These are phyloP conservation scores for Begonia peltatifolia DNA, from an alignment of 306 rosid genomes.

Conservation along the genomic window DNA sequence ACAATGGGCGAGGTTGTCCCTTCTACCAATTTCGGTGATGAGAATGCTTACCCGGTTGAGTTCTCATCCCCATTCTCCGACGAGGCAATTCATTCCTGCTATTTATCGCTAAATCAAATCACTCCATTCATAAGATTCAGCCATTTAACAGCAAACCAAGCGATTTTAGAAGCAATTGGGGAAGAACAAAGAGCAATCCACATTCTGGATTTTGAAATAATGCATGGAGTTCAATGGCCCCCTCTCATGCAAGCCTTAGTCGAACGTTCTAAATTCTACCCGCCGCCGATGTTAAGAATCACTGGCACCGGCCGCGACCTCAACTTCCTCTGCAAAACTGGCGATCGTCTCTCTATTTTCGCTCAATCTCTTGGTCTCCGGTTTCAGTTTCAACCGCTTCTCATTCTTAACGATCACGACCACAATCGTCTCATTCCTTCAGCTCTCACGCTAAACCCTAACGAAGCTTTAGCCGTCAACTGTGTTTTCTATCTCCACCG, in stretches of 20 bases:
- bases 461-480: constrained; percentile 39
- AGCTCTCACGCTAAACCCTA: constrained; percentile 11
- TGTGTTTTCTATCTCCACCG: constrained; percentile 34
- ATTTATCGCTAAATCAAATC: constrained; percentile 34
- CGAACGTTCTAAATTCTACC: constrained; percentile 18
- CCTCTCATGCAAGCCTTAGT: constrained; percentile 48
- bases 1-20: not conserved
- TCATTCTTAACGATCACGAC: constrained; percentile 8
- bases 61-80: not conserved
- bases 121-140: constrained; percentile 37
- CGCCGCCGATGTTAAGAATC: constrained; percentile 33
- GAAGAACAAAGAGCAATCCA: constrained; percentile 22
- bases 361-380: constrained; percentile 34
- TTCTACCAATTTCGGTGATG: not conserved
- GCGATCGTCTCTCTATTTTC: constrained; percentile 31
- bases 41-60: not conserved
- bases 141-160: constrained; percentile 45
- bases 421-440: constrained; percentile 9
- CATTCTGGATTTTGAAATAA: constrained; percentile 37
- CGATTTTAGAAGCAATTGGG: constrained; percentile 36
- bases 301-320: constrained; percentile 34
- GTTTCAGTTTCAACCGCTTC: constrained; percentile 36
- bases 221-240: constrained; percentile 54
- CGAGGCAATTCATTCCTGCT: constrained; percentile 20
- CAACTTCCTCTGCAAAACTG: constrained; percentile 24